Percentiles rank a stretch among this genome's conserved stretches.
phyloP scores from a whole-genome alignment of 768 basidiomycete genomes.

The Trametes meyenii region DNA sequence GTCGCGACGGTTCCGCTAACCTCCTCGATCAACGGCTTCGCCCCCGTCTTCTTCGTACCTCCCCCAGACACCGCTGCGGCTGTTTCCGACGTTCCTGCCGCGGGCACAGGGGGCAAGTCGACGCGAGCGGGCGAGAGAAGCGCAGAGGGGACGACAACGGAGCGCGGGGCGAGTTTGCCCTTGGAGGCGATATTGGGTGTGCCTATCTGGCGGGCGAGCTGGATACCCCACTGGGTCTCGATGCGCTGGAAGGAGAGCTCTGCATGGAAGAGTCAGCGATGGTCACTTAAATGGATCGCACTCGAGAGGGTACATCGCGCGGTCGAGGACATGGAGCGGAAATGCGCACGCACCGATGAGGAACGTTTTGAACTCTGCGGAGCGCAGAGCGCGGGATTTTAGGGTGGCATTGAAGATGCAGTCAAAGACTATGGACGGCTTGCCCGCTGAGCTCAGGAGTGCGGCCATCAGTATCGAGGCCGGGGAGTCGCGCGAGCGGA shows the following conservation, averaged over 20 bases:
- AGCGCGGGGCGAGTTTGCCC: constrained; percentile 63
- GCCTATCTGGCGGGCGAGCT: constrained; percentile 67
- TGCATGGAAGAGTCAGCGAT: constrained; percentile 34
- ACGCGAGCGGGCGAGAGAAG: constrained; percentile 34
- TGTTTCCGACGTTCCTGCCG: too few species aligned
- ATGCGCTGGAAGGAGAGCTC: constrained; percentile 72
- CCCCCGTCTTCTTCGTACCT: neutral
- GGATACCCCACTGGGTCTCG: constrained; percentile 60
- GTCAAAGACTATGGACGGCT: constrained; percentile 71
- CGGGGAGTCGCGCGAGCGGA: neutral
- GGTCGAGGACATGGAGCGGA: neutral
- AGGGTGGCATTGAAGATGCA: constrained; percentile 64
- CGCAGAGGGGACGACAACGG: constrained; percentile 54
- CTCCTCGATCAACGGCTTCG: constrained; percentile 54
- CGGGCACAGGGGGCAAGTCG: constrained; percentile 20
- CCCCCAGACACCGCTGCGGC: neutral
- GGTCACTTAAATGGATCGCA: too few species aligned
- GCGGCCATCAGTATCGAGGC: neutral
- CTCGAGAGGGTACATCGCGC: too few species aligned
- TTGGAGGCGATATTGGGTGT: constrained; percentile 80
- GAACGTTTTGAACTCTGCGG: constrained; percentile 68
- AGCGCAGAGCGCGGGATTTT: constrained; percentile 59
- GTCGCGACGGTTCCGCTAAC: constrained; percentile 25
- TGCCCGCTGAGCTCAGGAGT: constrained; percentile 54
- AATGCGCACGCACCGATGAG: constrained; percentile 57